These are phyloP conservation scores for Aspergillus kassunensis DNA, from an alignment of 495 filamentous ascomycete genomes.

Conservation along the genomic window DNA sequence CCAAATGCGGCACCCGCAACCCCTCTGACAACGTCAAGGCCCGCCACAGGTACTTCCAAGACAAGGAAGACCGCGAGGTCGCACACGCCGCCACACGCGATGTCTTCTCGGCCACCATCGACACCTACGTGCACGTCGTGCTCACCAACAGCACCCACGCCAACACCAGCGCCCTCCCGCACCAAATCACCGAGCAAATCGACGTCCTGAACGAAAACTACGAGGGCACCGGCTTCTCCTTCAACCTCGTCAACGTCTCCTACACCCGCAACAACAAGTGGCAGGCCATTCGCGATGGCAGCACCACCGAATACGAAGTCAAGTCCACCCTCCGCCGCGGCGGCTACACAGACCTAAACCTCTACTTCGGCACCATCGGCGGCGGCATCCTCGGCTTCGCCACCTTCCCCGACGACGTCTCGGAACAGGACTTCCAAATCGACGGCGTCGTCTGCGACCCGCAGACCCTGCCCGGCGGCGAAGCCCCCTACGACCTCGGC, in stretches of 20 bases:
- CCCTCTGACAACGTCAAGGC: neutral
- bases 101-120: slow-evolving; percentile 1
- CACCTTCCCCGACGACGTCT: slow-evolving; percentile 9
- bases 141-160: neutral
- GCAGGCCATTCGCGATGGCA: neutral
- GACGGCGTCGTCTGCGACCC: slow-evolving; percentile 13
- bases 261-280: slow-evolving; percentile 8
- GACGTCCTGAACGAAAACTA: slow-evolving; percentile 4
- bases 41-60: slow-evolving; percentile 1
- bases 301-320: slow-evolving; percentile 4
- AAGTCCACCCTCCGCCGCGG: slow-evolving; percentile 6
- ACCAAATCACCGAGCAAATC: slow-evolving; percentile 4
- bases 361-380: slow-evolving; percentile 9
- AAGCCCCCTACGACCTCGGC: slow-evolving; percentile 10
- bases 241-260: slow-evolving; percentile 7
- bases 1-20: slow-evolving; percentile 4
- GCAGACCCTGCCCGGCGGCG: slow-evolving; percentile 6
- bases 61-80: neutral
- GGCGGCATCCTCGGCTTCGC: slow-evolving; percentile 1
- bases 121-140: slow-evolving; percentile 12
- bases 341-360: slow-evolving; percentile 7
- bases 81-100: neutral
- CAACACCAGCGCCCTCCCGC: neutral
- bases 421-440: neutral
- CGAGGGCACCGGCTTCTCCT: slow-evolving; percentile 4